Evolutionary conservation across 768 basidiomycete species (phyloP), one percentile per base, ranked within the genome.

Genomic region (Leccinum barrowsii): DNA sequence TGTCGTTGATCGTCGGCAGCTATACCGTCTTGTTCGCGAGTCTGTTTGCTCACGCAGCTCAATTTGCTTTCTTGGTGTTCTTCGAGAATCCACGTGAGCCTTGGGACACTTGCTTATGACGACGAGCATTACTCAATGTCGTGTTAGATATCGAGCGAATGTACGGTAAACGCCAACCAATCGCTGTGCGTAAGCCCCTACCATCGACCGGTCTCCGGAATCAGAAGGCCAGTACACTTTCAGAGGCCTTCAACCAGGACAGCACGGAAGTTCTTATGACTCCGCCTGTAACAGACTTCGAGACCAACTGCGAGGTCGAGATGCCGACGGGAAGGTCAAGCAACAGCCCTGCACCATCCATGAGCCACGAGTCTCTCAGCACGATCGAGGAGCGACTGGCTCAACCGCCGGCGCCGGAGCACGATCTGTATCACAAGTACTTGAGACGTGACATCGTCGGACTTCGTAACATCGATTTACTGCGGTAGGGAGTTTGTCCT

Each of bases 41-140:
- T 64, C 82, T 99, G 19, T 87, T 86, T 2, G 95, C 90, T 0
- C 97, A 99, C 67, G 92, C 94, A 0, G 90, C 92, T 17, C 97
- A 99, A 66, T 99, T 99, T 72, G 94, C 88, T 2, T 99, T 99
- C 82, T 78, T 99, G 54, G 81, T 94, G 15, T 87, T 87, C 73
- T 98, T 99, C 67, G 97, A 98, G 76, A 98, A 96, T 67, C 96
- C 97, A 61, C 97, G 94, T 96, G 68, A 70, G 92, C 78, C 30
- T 30, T 21, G 30, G 32, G 50, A 13, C 49, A 19, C 54, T 55
- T 32, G 19, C 11, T 21, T 49, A 22, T 40, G 24, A 10, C 13
- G 11, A 11, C 7, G 30, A 12, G 40, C 46, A 11, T 15, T 53
- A 37, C 28, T 28, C 1, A 28, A 68, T 60, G 52, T 28, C 12